Evolutionary conservation across 495 filamentous ascomycete species (phyloP), one percentile per base, ranked within the genome.

Genomic region (Chaetomium tenue): DNA sequence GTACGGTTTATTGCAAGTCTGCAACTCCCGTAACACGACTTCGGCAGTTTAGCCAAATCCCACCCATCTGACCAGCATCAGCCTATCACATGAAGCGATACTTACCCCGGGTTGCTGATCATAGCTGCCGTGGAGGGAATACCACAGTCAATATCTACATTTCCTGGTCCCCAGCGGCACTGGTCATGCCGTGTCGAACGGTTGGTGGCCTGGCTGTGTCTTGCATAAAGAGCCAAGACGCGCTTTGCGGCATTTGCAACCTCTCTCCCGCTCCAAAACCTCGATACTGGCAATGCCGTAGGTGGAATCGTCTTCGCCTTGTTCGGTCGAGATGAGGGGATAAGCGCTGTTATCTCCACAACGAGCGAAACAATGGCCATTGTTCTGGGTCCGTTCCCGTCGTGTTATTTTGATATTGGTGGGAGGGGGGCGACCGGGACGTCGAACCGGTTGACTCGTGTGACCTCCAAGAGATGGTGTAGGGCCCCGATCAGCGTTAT

Each of bases 31-130:
- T 37, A n/a, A 25, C 30, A 37, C 47, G 28, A 47, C 56, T 39
- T 67, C 61, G 65, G 65, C 65, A 63, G 61, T 67, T 51, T 60
- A 66, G 53, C 55, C 64, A 58, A 44, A 51, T n/a, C 26, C 30
- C 42, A n/a, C 3, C 40, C 46, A 4, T 25, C 22, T 8, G 22
- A 22, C 48, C 23, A 18, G 47, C 25, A 53, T 30, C 25, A 33
- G 37, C 63, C 56, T 60, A 64, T 64, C 30, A 25, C 55, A 33
- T 47, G 22, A 23, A 26, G 58, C 25, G 4, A 20, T 15, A 16
- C 11, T 3, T 22, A 5, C 30, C 39, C 55, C 33, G 22, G 39
- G 20, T n/a, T 28, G 44, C 6, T 60, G 44, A 60, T 60, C 47
- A 26, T 18, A 42, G 47, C 46, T 52, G 58, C 33, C 58, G 47